phyloP scores from a whole-genome alignment of 1,284 basidiomycete genomes.

The Inonotus obliquus region DNA sequence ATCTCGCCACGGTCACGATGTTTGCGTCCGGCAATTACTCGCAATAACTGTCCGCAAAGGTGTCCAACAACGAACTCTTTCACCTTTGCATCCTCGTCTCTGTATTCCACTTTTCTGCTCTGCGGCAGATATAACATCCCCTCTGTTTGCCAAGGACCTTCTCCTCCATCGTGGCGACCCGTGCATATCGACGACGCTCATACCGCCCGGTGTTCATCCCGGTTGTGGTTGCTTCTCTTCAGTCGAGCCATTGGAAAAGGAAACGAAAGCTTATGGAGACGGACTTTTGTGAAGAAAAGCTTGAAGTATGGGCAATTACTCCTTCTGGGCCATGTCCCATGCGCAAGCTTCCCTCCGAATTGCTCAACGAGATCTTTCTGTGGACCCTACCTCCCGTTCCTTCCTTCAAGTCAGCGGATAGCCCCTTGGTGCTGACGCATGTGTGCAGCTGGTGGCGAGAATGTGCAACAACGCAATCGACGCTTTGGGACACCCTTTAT shows the following conservation, averaged over 20 bases:
- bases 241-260: slow-evolving; percentile 2
- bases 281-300: slow-evolving; percentile 7
- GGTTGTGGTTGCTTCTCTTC: slow-evolving; percentile 1
- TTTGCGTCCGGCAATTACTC: not conserved
- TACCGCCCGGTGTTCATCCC: slow-evolving; percentile 9
- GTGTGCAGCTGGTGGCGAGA: slow-evolving; percentile 18
- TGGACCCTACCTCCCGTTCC: slow-evolving; percentile 14
- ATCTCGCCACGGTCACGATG: not conserved
- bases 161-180: slow-evolving; percentile 11
- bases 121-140: not conserved
- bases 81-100: not conserved
- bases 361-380: slow-evolving; percentile 16
- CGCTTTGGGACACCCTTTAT: slow-evolving; percentile 17
- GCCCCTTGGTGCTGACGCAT: slow-evolving; percentile 15
- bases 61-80: not conserved
- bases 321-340: slow-evolving; percentile 4
- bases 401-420: slow-evolving; percentile 12
- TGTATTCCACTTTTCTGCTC: not conserved
- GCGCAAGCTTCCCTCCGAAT: slow-evolving; percentile 14
- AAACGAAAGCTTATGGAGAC: slow-evolving; percentile 17
- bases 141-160: not conserved
- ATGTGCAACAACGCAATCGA: slow-evolving; percentile 8
- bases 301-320: not conserved
- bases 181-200: not conserved
- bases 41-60: not conserved